Evolutionary conservation across 2,329 filamentous ascomycete species (phyloP), one percentile per base, ranked within the genome.

Genomic region (Apiospora pterosperma): DNA sequence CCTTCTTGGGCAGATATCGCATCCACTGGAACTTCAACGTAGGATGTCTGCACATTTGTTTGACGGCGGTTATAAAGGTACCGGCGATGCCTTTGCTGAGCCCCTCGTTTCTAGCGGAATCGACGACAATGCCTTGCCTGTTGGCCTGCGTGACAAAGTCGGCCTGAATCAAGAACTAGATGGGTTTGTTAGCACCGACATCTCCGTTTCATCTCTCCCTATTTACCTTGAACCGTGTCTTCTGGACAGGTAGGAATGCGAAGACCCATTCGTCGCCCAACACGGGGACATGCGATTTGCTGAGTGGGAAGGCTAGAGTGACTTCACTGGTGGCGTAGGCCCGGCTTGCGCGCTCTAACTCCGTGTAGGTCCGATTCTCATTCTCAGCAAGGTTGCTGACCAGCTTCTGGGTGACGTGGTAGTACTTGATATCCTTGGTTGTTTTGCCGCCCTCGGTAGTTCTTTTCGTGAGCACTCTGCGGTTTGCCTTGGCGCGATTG

Each of bases 101-200:
- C 0, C 39, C 66, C 3, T 63, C 23, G 62, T 85, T 85, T n/a
- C 81, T 68, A 1, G 38, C 60, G 0, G 81, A 82, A 3, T 71
- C 72, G 0, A 67, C 61, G 19, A 73, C 69, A 19, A 84, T 74
- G 52, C 80, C 79, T 66, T 84, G 73, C 0, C 83, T 73, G 67
- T 73, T 82, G 4, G 80, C 81, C 19, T 78, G 69, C 0, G 79
- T 83, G 42, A 81, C 80, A 63, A 85, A 85, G 66, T 85, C 82
- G 6, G 80, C 75, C 11, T 85, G 82, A 14, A 85, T 80, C 2
- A 84, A 68, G 48, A 85, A 84, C 74, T 81, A 36, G 5, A 23
- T 12, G 42, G 21, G 42, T n/a, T n/a, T n/a, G n/a, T n/a, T n/a
- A n/a, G n/a, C n/a, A n/a, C n/a, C n/a, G n/a, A n/a, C n/a, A n/a